Percentiles rank a stretch among this genome's conserved stretches.
These are phyloP conservation scores for Chondrostereum purpureum DNA, from an alignment of 1,284 basidiomycete genomes.

Conservation along the genomic window DNA sequence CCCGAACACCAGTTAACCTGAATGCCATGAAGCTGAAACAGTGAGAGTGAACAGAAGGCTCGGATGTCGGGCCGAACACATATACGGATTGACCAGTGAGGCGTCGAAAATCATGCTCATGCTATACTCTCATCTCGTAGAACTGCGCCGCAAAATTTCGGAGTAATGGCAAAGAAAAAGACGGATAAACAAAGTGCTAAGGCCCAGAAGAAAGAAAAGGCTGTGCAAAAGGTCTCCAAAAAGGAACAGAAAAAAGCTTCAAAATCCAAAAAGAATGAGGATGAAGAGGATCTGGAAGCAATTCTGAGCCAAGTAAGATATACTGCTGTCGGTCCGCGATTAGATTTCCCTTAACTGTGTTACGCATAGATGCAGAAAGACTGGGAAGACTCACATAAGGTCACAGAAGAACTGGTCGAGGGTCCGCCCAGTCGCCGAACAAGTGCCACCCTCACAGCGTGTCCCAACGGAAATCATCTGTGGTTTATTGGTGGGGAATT, in stretches of 20 bases:
- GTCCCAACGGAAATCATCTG: conserved; percentile 71
- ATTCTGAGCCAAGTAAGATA: conserved; percentile 66
- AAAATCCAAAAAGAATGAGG: conserved; percentile 43
- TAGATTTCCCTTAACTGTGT: too few relatives aligned
- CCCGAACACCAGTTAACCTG: too few relatives aligned
- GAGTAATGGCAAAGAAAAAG: conserved; percentile 46
- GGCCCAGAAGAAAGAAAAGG: conserved; percentile 68
- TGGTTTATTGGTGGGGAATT: conserved; percentile 84
- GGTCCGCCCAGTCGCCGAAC: conserved; percentile 77
- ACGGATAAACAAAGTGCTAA: conserved; percentile 42
- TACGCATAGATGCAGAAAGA: conserved; percentile 71
- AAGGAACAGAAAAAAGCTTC: conserved; percentile 66
- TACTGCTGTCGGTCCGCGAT: too few relatives aligned
- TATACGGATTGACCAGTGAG: too few relatives aligned
- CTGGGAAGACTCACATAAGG: conserved; percentile 69
- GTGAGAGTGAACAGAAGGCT: too few relatives aligned
- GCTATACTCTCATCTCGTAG: too few relatives aligned
- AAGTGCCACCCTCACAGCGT: conserved; percentile 74
- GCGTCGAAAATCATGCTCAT: too few relatives aligned
- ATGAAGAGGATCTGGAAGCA: conserved; percentile 71
- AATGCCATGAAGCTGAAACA: too few relatives aligned
- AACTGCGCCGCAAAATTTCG: too few relatives aligned
- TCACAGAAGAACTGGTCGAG: conserved; percentile 71
- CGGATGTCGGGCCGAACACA: too few relatives aligned
- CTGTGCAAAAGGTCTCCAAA: conserved; percentile 59